phyloP scores from a whole-genome alignment of 129 eudicot genomes.

The Chrysanthemum lavandulifolium region DNA sequence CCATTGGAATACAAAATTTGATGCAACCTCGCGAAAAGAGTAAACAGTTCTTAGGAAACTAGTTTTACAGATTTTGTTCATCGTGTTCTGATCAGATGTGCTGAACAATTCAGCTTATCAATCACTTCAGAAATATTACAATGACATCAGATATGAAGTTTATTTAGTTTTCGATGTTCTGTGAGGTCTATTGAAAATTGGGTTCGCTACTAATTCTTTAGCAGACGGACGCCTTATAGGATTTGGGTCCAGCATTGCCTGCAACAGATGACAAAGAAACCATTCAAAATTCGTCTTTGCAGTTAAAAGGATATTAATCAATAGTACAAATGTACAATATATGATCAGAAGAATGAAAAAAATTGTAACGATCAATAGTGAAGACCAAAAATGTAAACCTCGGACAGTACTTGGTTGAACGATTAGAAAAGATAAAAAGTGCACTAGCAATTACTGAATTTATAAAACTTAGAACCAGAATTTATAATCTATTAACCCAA shows the following conservation, averaged over 20 bases:
- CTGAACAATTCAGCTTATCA: constrained; percentile 9
- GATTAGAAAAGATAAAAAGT: too few relatives aligned
- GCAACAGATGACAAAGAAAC: constrained; percentile 12
- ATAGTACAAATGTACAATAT: too few relatives aligned
- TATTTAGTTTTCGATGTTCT: constrained; percentile 34
- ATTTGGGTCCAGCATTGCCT: constrained; percentile 92
- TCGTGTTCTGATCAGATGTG: constrained; percentile 23
- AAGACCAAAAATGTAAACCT: too few relatives aligned
- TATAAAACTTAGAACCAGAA: too few relatives aligned
- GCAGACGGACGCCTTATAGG: constrained; percentile 88
- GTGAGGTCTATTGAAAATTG: constrained; percentile 48
- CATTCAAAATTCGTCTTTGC: not conserved
- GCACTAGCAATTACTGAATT: too few relatives aligned
- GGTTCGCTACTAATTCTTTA: constrained; percentile 52
- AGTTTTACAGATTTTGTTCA: constrained; percentile 7
- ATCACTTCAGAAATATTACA: constrained; percentile 4
- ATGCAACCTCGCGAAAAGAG: constrained; percentile 29
- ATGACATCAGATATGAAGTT: constrained; percentile 12
- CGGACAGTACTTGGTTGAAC: too few relatives aligned
- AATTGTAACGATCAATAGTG: too few relatives aligned
- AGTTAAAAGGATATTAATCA: too few relatives aligned
- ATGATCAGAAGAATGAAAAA: too few relatives aligned
- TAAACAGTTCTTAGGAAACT: not conserved
- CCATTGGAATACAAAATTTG: constrained; percentile 52
- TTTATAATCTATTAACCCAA: too few relatives aligned